Conservation (phyloP, 1,139 yeast genomes). For the Geotrichum citri-aurantii region DNA sequence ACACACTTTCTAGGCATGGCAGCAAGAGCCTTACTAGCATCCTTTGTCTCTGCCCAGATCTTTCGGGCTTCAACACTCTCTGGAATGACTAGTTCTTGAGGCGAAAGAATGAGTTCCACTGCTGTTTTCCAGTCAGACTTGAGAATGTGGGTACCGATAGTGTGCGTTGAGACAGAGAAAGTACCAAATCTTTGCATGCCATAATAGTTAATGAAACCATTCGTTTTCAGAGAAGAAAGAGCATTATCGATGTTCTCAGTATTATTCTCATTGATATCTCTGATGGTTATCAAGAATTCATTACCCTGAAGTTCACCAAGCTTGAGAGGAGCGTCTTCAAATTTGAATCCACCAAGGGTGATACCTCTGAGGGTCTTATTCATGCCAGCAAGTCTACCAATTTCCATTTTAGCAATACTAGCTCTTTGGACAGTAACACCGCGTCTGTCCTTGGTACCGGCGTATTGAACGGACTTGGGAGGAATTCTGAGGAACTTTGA, state of each 20-base stretch:
- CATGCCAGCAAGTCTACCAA: constrained; percentile 71
- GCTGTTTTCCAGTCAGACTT: constrained; percentile 75
- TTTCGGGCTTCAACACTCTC: constrained; percentile 76
- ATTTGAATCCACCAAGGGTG: constrained; percentile 70
- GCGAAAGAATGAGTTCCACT: constrained; percentile 69
- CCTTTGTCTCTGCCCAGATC: constrained; percentile 70
- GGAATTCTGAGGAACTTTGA: constrained; percentile 71
- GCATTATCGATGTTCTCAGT: constrained; percentile 47
- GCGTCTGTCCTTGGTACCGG: constrained; percentile 96
- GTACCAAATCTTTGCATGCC: constrained; percentile 99
- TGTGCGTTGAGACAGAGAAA: constrained; percentile 85
- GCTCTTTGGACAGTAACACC: constrained; percentile 90
- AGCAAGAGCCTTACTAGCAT: constrained; percentile 59
- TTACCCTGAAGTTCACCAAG: constrained; percentile 86
- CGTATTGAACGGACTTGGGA: constrained; percentile 63
- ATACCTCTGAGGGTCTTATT: constrained; percentile 71
- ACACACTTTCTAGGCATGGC: constrained; percentile 82
- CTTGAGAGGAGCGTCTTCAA: constrained; percentile 55
- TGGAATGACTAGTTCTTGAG: constrained; percentile 78
- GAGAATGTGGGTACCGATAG: constrained; percentile 67
- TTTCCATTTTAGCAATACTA: constrained; percentile 63
- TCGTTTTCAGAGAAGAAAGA: constrained; percentile 51
- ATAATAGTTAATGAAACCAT: constrained; percentile 86
- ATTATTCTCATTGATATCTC: constrained; percentile 51
- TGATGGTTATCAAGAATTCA: constrained; percentile 75